Percentiles rank a stretch among this genome's conserved stretches.
Evolutionary conservation across 164 flowering plant genomes (phyloP).

Genomic region (Kingdonia uniflora): DNA sequence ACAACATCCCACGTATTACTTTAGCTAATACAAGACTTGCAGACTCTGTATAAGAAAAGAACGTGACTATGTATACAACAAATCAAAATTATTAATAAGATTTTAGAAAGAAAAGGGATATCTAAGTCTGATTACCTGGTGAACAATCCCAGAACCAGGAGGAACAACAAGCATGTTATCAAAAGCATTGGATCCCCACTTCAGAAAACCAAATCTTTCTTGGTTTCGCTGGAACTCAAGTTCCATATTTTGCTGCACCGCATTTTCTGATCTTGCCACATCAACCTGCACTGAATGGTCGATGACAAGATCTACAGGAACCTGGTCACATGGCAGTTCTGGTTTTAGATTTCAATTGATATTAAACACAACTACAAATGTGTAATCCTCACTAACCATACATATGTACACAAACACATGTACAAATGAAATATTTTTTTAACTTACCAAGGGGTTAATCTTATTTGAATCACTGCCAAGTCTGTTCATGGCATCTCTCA

Average conservation of each 20-base stretch:
- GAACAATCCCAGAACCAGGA: constrained; percentile 96
- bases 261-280: constrained; percentile 82
- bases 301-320: constrained; percentile 93
- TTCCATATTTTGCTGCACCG: constrained; percentile 88
- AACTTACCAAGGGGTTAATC: constrained; percentile 83
- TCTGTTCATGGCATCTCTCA: constrained; percentile 98
- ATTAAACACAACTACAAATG: not conserved
- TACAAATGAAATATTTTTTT: not conserved
- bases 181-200: constrained; percentile 91
- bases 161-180: constrained; percentile 94
- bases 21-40: no score
- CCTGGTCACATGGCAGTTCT: constrained; percentile 34
- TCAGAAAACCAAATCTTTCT: constrained; percentile 85
- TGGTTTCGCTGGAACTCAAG: constrained; percentile 85
- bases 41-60: no score
- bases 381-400: not conserved
- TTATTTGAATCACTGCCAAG: constrained; percentile 83
- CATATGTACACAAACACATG: not conserved
- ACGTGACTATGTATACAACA: no score
- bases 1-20: not conserved
- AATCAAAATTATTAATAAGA: no score
- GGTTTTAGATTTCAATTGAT: not conserved
- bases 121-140: constrained; percentile 56
- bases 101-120: no score
- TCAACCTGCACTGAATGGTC: constrained; percentile 98